These are phyloP conservation scores for Aureobasidium sp. DNA, from an alignment of 2,329 filamentous ascomycete species.

Conservation along the genomic window DNA sequence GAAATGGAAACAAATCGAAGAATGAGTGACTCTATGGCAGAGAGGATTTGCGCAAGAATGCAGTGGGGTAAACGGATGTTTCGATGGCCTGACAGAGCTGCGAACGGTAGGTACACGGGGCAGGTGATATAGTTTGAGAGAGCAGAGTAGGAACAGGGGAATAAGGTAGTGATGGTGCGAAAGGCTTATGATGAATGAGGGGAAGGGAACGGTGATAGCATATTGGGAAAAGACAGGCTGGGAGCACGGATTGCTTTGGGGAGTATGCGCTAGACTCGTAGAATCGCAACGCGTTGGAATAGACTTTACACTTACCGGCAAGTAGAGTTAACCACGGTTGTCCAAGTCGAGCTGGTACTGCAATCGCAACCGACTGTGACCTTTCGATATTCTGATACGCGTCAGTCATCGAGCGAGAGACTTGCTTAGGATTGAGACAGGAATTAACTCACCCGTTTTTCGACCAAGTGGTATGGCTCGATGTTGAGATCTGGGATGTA, in stretches of 20 bases:
- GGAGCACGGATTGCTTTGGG: slow-evolving; percentile 10
- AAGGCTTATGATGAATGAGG: slow-evolving; percentile 12
- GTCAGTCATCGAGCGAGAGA: background rate
- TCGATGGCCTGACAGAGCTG: background rate
- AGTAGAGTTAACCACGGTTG: slow-evolving; percentile 1
- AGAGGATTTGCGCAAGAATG: background rate
- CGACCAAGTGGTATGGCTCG: background rate
- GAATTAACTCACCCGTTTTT: background rate
- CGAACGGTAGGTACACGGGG: background rate
- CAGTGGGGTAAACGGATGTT: background rate
- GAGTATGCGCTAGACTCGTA: slow-evolving; percentile 10
- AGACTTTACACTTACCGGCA: slow-evolving; percentile 14
- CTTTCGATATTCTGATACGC: slow-evolving; percentile 6
- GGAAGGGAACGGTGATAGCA: slow-evolving; percentile 14
- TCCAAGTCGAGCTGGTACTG: background rate
- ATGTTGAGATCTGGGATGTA: background rate
- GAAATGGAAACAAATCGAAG: background rate
- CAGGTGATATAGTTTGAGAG: background rate
- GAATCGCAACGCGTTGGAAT: slow-evolving; percentile 3
- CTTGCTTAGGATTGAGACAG: background rate
- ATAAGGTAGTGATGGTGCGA: background rate
- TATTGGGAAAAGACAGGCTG: slow-evolving; percentile 4
- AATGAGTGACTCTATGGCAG: background rate
- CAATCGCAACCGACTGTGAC: slow-evolving; percentile 8
- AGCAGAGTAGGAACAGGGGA: background rate